Evolutionary conservation across 2,329 filamentous ascomycete species (phyloP), one percentile per base, ranked within the genome.

Genomic region (Immersiporthe knoxdaviesiana): DNA sequence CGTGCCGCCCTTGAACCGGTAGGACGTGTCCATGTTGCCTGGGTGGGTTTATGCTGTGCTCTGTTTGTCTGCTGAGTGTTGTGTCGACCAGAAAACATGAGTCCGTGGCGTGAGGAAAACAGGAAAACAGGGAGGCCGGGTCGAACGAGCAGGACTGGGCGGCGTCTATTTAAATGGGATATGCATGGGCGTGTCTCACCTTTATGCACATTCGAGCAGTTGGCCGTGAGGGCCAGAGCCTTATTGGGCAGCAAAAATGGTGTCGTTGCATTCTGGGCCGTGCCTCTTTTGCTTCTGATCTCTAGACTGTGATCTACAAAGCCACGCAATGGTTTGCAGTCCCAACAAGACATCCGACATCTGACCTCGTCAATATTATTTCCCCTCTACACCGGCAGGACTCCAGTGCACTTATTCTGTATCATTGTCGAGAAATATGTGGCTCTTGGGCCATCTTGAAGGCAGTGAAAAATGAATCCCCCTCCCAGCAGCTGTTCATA

Each of bases 1-100:
- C 14, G 61, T 68, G 3, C 67, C 67, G 44, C 44, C 65, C 27
- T 56, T 21, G 39, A 61, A 61, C 24, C n/a, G 27, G 21, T 35
- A 52, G 27, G 18, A 50, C 18, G 54, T 47, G 41, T 66, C 64
- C 56, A 66, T 66, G 7, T 12, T 24, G 3, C 8, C 41, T 39
- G 16, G 21, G 12, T n/a, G 7, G 27, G 11, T 24, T 7, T 24
- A 2, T 8, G 41, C 4, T n/a, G 32, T 37, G n/a, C 8, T 35
- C 35, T 35, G 35, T 8, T 8, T 35, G 18, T n/a, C 24, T 61
- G 21, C 18, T n/a, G 37, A 47, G n/a, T 11, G 12, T 30, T 16
- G 16, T 30, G 10, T 12, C 14, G 5, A 32, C 16, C 12, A 16
- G 47, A 12, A 52, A 2, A 7, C 11, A 21, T n/a, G 18, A 47